Evolutionary conservation across 2,329 filamentous ascomycete species (phyloP).

Genomic region (Amauroascus verrucosus): DNA sequence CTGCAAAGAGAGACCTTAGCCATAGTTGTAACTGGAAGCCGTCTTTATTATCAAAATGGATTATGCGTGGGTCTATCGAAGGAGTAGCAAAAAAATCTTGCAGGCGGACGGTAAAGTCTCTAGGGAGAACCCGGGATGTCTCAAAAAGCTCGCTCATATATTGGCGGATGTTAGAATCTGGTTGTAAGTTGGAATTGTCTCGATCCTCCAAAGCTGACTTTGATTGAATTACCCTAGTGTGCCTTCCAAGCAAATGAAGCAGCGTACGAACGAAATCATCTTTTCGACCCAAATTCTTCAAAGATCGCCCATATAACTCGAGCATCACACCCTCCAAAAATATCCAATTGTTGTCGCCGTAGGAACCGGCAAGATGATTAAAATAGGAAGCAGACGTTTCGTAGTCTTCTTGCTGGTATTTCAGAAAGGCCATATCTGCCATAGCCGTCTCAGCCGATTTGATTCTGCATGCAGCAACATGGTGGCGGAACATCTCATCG

Average conservation of each 20-base stretch:
- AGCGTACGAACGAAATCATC: constrained; percentile 71
- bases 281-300: constrained; percentile 63
- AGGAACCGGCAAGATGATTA: constrained; percentile 65
- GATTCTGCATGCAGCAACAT: constrained; percentile 63
- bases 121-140: constrained; percentile 42
- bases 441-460: constrained; percentile 69
- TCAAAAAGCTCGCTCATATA: constrained; percentile 37
- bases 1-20: constrained; percentile 61
- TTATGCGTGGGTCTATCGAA: constrained; percentile 55
- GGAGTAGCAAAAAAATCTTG: constrained; percentile 63
- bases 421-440: constrained; percentile 76
- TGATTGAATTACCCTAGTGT: constrained; percentile 27
- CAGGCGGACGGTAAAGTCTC: constrained; percentile 58
- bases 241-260: constrained; percentile 51
- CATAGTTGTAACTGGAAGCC: constrained; percentile 61
- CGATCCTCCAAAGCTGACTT: constrained; percentile 20
- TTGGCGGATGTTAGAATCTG: constrained; percentile 26
- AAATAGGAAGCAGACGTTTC: constrained; percentile 66
- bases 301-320: constrained; percentile 71
- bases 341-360: constrained; percentile 67
- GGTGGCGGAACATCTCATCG: constrained; percentile 72
- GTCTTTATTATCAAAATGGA: constrained; percentile 61
- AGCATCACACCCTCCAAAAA: constrained; percentile 73
- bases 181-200: background rate
- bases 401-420: constrained; percentile 66